A percentile compares a stretch with the other conserved stretches of the same genome.
Conservation (phyloP, 2,329 filamentous ascomycete species). For the Sclerotinia spermophila region DNA sequence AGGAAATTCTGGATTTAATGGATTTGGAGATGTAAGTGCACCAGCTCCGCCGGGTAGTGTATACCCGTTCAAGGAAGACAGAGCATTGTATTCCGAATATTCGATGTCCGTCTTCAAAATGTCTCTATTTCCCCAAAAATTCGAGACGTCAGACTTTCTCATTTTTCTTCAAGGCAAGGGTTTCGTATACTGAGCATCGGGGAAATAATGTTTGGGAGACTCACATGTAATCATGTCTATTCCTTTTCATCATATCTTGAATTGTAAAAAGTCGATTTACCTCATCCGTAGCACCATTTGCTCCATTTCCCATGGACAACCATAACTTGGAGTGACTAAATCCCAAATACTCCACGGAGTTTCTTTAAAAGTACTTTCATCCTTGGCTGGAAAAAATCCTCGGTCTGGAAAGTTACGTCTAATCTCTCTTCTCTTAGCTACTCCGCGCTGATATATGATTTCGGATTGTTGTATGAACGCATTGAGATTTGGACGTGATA, state of each 20-base stretch:
- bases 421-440: conserved; percentile 6
- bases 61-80: conserved; percentile 30
- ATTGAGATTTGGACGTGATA: conserved; percentile 11
- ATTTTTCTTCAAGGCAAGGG: background rate
- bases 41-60: conserved; percentile 12
- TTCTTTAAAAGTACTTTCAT: conserved; percentile 24
- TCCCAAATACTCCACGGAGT: conserved; percentile 42
- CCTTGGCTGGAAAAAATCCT: conserved; percentile 29
- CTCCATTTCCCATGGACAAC: conserved; percentile 42
- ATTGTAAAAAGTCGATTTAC: conserved; percentile 35
- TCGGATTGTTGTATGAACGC: conserved; percentile 12
- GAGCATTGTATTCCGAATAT: conserved; percentile 38
- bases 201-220: background rate
- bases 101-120: conserved; percentile 43
- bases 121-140: conserved; percentile 32
- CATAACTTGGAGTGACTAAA: conserved; percentile 41
- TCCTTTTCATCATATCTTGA: conserved; percentile 39
- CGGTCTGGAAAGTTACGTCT: background rate
- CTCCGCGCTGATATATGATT: background rate
- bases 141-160: background rate
- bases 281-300: conserved; percentile 34
- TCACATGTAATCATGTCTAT: conserved; percentile 39
- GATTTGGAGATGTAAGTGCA: background rate
- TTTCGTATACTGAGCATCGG: too few relatives aligned
- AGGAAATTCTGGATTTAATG: conserved; percentile 27